A percentile compares a stretch with the other conserved stretches of the same genome.
Conservation (phyloP, 2,329 filamentous ascomycete genomes). For the Drechslerella coelobrocha region DNA sequence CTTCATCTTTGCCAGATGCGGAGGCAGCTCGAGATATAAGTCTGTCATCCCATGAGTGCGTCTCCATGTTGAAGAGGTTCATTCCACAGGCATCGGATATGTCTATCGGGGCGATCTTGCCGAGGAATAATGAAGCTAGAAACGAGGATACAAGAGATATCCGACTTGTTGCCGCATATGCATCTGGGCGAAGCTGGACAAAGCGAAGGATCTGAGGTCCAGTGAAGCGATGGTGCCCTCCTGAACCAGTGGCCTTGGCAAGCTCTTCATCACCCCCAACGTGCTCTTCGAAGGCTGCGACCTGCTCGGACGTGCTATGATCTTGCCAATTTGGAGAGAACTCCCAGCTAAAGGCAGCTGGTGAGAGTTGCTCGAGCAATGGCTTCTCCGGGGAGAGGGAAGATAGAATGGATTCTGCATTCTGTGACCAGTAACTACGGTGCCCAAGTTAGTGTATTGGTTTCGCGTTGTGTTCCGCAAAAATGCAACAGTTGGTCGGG, state of each 20-base stretch:
- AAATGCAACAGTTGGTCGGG: slow-evolving; percentile 27
- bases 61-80: slow-evolving; percentile 91
- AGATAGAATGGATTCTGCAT: slow-evolving; percentile 71
- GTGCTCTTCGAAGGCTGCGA: slow-evolving; percentile 80
- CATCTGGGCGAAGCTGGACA: slow-evolving; percentile 76
- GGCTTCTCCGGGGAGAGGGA: slow-evolving; percentile 67
- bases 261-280: slow-evolving; percentile 72
- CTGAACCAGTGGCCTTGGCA: slow-evolving; percentile 83
- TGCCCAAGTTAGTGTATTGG: slow-evolving; percentile 1
- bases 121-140: slow-evolving; percentile 87
- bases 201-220: slow-evolving; percentile 96
- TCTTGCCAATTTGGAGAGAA: slow-evolving; percentile 98
- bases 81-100: slow-evolving; percentile 95
- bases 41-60: slow-evolving; percentile 74
- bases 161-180: slow-evolving; percentile 78
- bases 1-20: slow-evolving; percentile 60
- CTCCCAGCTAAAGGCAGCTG: slow-evolving; percentile 76
- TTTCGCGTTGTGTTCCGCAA: slow-evolving; percentile 10
- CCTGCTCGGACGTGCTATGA: slow-evolving; percentile 89
- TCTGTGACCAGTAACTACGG: slow-evolving; percentile 71
- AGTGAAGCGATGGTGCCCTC: slow-evolving; percentile 96
- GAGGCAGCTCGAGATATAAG: slow-evolving; percentile 75
- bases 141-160: slow-evolving; percentile 97
- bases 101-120: slow-evolving; percentile 84
- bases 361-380: slow-evolving; percentile 74